Evolutionary conservation across 495 filamentous ascomycete genomes (phyloP).

Genomic region (Friedmanniomyces simplex): DNA sequence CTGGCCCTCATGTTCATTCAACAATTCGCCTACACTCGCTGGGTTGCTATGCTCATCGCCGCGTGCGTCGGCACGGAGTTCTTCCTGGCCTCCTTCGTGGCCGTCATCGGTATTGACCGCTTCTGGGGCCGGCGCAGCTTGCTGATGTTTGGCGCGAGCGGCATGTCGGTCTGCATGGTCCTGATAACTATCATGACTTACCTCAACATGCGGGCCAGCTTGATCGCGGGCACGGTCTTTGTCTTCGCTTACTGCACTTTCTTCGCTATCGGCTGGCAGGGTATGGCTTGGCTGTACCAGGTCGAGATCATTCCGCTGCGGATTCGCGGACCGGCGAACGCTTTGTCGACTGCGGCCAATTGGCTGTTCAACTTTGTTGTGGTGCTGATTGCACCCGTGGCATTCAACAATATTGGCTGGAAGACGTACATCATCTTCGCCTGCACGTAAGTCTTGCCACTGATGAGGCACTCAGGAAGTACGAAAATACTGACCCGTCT

Average conservation of each 20-base stretch:
- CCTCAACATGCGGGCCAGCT: conserved; percentile 22
- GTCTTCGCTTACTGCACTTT: conserved; percentile 68
- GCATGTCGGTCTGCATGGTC: conserved; percentile 60
- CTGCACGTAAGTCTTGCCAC: conserved; percentile 42
- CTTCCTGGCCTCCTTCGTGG: conserved; percentile 61
- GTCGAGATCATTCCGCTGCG: conserved; percentile 64
- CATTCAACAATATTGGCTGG: conserved; percentile 57
- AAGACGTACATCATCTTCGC: conserved; percentile 73
- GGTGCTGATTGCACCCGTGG: conserved; percentile 62
- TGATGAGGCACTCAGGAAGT: background rate
- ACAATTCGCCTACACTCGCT: conserved; percentile 44
- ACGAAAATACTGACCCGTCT: background rate
- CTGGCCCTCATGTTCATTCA: conserved; percentile 53
- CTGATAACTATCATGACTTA: conserved; percentile 46
- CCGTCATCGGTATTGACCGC: conserved; percentile 59
- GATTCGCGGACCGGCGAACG: conserved; percentile 65
- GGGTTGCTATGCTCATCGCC: conserved; percentile 54
- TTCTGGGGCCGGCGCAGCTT: conserved; percentile 55
- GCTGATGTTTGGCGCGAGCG: conserved; percentile 61
- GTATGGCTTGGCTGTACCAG: conserved; percentile 67
- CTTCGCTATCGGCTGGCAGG: conserved; percentile 65
- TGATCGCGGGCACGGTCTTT: conserved; percentile 47
- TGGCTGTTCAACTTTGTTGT: conserved; percentile 54
- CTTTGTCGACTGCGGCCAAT: conserved; percentile 54
- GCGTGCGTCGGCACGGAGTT: conserved; percentile 67